Evolutionary conservation across 768 basidiomycete species (phyloP), one percentile per base, ranked within the genome.

Genomic region (Candolleomyces eurysporus): DNA sequence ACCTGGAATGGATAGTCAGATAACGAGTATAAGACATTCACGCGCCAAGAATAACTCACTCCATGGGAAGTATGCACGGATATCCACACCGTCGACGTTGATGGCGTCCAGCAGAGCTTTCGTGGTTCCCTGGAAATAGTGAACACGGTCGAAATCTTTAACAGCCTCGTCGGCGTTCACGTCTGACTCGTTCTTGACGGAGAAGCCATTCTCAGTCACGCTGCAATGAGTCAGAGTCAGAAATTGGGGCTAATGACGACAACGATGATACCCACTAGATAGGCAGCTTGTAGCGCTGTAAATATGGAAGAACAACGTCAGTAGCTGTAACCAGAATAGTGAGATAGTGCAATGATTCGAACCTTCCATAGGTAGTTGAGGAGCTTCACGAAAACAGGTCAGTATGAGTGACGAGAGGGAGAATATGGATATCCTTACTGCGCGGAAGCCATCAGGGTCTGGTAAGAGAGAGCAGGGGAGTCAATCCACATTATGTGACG

Each of bases 171-270:
- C 82, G 7, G 83, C 65, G 2, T 86, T 74, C 73, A 82, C 77
- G 50, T 66, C 72, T 68, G 76, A 81, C 71, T 90, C 89, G 61
- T 83, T 79, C 69, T 87, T 88, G 56, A 89, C 84, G 11, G 87
- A 82, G 67, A 89, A 89, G 0, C 88, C 86, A 66, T 90, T 90
- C 74, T 91, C 87, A 2, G 87, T 90, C n/a, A 89, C 84, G 66
- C 85, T 87, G 10, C 30, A 54, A 59, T 51, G 21, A 42, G 7
- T 45, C 53, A 19, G 39, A 31, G 31, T 45, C 3, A 36, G 51
- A 48, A 46, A 2, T 59, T 64, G 48, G 66, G 40, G 57, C 14
- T 26, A 10, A 40, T 30, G 58, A 32, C 51, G 59, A 32, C 11
- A 39, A 55, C 19, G 26, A 39, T 10, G 30, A 32, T 31, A 66